phyloP scores from a whole-genome alignment of 2,329 filamentous ascomycete genomes.

The Zymoseptoria ardabiliae region DNA sequence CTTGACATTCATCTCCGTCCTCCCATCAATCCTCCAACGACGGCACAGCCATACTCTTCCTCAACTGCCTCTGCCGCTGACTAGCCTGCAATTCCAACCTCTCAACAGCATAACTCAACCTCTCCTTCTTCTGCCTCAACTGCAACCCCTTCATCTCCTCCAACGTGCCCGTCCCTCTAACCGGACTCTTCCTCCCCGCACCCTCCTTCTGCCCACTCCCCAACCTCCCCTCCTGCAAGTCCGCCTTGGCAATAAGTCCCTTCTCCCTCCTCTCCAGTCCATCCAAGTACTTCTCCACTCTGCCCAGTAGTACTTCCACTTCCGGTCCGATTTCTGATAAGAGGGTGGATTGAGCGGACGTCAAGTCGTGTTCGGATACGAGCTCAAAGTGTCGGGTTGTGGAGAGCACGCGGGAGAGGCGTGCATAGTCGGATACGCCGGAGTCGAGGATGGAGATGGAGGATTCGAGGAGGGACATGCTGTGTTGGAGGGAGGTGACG shows the following conservation, averaged over 20 bases:
- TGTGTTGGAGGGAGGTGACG: slow-evolving; percentile 53
- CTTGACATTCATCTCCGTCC: neutral
- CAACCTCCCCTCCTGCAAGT: slow-evolving; percentile 71
- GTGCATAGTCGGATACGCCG: slow-evolving; percentile 57
- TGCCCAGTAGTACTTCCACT: slow-evolving; percentile 67
- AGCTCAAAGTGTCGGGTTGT: slow-evolving; percentile 77
- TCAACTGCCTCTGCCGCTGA: slow-evolving; percentile 64
- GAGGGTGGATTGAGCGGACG: slow-evolving; percentile 73
- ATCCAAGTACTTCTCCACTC: slow-evolving; percentile 76
- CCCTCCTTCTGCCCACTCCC: slow-evolving; percentile 23
- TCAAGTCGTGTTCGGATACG: slow-evolving; percentile 75
- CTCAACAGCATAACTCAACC: slow-evolving; percentile 79
- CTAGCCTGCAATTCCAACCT: slow-evolving; percentile 77
- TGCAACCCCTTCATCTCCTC: slow-evolving; percentile 56
- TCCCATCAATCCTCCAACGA: neutral
- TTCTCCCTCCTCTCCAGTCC: slow-evolving; percentile 77
- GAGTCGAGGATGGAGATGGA: slow-evolving; percentile 56
- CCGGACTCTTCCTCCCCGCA: slow-evolving; percentile 20
- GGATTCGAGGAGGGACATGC: slow-evolving; percentile 54
- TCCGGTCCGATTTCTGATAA: slow-evolving; percentile 87
- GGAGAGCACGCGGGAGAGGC: slow-evolving; percentile 55
- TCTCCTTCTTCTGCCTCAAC: slow-evolving; percentile 72
- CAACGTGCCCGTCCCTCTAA: slow-evolving; percentile 30
- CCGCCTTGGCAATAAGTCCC: slow-evolving; percentile 71
- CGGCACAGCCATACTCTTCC: slow-evolving; percentile 61